Evolutionary conservation across 2,329 filamentous ascomycete species (phyloP).

Genomic region (Aphanocladium album): DNA sequence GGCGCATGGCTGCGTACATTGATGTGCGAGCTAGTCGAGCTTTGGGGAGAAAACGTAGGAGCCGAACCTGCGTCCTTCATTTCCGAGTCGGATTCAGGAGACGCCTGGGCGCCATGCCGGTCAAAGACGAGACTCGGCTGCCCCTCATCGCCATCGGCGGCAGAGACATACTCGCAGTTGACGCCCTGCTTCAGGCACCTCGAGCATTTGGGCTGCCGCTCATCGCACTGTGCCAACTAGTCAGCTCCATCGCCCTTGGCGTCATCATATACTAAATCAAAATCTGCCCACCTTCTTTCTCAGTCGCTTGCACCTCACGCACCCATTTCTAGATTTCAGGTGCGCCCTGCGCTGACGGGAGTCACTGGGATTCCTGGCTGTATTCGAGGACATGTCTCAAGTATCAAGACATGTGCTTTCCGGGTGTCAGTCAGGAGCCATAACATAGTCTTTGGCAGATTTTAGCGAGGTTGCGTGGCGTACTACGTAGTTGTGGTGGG

Average conservation of each 20-base stretch:
- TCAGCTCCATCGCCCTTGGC: neutral
- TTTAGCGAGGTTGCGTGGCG: neutral
- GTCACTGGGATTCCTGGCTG: neutral
- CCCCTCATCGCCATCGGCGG: neutral
- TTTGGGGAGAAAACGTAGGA: neutral
- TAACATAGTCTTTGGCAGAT: neutral
- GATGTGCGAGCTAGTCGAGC: neutral
- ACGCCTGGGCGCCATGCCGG: neutral
- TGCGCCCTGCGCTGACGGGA: constrained; percentile 8
- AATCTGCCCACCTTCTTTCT: constrained; percentile 8
- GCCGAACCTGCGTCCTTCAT: neutral
- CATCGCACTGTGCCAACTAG: constrained; percentile 28
- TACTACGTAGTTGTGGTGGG: neutral
- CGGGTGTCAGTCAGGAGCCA: neutral
- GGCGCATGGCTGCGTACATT: neutral
- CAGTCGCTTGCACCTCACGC: constrained; percentile 2
- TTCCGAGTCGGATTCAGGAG: neutral
- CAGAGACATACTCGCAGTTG: constrained; percentile 24
- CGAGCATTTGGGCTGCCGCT: constrained; percentile 27
- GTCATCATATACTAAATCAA: neutral
- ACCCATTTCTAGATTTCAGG: constrained; percentile 8
- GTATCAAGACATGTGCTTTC: neutral
- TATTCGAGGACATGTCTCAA: neutral
- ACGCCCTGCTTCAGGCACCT: constrained; percentile 27
- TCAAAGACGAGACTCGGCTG: constrained; percentile 6